Conservation (phyloP, 768 basidiomycete genomes). For the Gloeopeniophorella convolvens region DNA sequence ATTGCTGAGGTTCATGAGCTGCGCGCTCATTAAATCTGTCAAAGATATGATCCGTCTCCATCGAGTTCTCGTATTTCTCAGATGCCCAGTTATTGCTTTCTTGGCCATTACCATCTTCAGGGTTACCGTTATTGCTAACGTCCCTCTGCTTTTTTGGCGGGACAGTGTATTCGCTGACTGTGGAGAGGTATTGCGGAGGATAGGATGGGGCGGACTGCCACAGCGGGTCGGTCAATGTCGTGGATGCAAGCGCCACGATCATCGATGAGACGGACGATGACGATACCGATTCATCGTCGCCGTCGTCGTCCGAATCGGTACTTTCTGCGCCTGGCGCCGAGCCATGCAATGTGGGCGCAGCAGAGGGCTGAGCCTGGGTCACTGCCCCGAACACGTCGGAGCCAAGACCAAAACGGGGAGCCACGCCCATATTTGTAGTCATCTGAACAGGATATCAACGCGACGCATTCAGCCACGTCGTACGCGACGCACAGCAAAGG, state of each 20-base stretch:
- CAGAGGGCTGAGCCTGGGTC: not conserved
- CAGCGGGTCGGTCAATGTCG: conserved; percentile 50
- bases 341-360: not conserved
- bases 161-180: conserved; percentile 64
- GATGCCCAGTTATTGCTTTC: conserved; percentile 51
- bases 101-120: conserved; percentile 33
- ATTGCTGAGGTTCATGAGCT: conserved; percentile 69
- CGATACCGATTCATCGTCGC: conserved; percentile 34
- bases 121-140: conserved; percentile 35
- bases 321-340: not conserved
- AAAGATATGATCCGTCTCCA: conserved; percentile 79
- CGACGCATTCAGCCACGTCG: not conserved
- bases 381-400: conserved; percentile 55
- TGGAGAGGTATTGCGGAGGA: conserved; percentile 67
- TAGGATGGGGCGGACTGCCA: conserved; percentile 66
- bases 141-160: conserved; percentile 41
- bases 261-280: conserved; percentile 32
- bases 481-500: conserved; percentile 53
- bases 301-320: conserved; percentile 17
- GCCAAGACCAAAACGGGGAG: conserved; percentile 48
- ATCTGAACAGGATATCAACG: conserved; percentile 9
- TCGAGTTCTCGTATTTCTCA: conserved; percentile 77
- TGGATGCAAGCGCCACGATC: conserved; percentile 49
- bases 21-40: conserved; percentile 76
- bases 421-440: conserved; percentile 16